These are phyloP conservation scores for Hordeum pubiflorum DNA, from an alignment of 202 grass and related monocot species.

Conservation along the genomic window DNA sequence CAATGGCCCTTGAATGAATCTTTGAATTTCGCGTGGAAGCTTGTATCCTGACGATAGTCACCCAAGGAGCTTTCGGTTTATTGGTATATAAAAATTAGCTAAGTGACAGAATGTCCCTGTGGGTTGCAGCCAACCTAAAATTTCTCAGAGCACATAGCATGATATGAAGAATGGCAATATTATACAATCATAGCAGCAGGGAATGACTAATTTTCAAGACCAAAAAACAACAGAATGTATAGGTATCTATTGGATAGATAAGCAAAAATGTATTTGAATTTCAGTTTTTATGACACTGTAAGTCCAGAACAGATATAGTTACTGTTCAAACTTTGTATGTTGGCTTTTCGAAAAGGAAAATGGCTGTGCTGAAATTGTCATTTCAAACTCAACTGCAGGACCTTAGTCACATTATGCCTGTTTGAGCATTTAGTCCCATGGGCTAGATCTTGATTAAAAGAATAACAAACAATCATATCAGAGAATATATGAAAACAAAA, in stretches of 20 bases:
- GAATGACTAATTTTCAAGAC: background rate
- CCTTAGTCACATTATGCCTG: background rate
- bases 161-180: background rate
- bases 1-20: conserved; percentile 1
- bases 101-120: background rate
- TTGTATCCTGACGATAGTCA: background rate
- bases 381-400: background rate
- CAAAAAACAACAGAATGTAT: background rate
- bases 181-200: background rate
- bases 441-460: background rate
- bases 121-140: background rate
- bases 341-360: background rate
- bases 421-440: conserved; percentile 1
- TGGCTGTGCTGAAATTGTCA: background rate
- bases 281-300: background rate
- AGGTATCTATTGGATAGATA: background rate
- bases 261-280: background rate
- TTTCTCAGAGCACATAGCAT: background rate
- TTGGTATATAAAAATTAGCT: background rate
- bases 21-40: background rate
- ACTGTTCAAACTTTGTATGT: background rate
- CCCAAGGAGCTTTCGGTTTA: background rate
- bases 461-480: conserved; percentile 8
- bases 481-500: background rate
- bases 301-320: background rate